Evolutionary conservation across 1,284 basidiomycete species (phyloP), one percentile per base, ranked within the genome.

Genomic region (Trametes versicolor): DNA sequence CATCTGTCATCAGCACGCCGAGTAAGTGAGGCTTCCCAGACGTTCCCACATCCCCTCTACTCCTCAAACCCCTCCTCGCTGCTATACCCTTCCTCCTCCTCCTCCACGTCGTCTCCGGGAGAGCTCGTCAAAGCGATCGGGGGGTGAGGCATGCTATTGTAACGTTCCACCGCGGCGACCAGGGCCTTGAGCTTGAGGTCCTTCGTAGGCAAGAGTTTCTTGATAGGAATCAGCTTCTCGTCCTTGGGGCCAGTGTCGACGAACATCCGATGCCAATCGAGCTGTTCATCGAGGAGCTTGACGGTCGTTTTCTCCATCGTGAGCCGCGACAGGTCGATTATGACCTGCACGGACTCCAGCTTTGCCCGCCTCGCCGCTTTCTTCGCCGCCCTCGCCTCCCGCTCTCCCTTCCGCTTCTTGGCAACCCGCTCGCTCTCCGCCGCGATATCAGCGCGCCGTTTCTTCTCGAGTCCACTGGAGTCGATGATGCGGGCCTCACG

Each of bases 241-340:
- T 7, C 45, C 41, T 32, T 57, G 10, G 45, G 55, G 19, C 41
- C 55, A 21, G 21, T 25, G 55, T 63, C 53, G 10, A 39, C 8
- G 52, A 45, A 41, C 48, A 49, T 45, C 8, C 61, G 61, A 21
- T 63, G 61, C 61, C 61, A 63, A 1, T 7, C 47, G 2, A 63
- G 48, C n/a, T 63, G 61, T 15, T 50, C 29, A n/a, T 58, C 39
- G n/a, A 63, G 15, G 41, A 43, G 41, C 36, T 63, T 25, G 25
- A 39, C 12, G 15, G 37, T 52, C 15, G 21, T 39, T 21, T 13
- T 47, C 21, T 9, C 47, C 7, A 49, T 17, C 4, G 34, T 36
- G 6, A 63, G 32, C 27, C 12, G n/a, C 5, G 34, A n/a, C 13
- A 43, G 19, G 19, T 63, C 54, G 7, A 58, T 17, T 19, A 55